Evolutionary conservation across 2,329 filamentous ascomycete species (phyloP).

Genomic region (Thermoascus crustaceus): DNA sequence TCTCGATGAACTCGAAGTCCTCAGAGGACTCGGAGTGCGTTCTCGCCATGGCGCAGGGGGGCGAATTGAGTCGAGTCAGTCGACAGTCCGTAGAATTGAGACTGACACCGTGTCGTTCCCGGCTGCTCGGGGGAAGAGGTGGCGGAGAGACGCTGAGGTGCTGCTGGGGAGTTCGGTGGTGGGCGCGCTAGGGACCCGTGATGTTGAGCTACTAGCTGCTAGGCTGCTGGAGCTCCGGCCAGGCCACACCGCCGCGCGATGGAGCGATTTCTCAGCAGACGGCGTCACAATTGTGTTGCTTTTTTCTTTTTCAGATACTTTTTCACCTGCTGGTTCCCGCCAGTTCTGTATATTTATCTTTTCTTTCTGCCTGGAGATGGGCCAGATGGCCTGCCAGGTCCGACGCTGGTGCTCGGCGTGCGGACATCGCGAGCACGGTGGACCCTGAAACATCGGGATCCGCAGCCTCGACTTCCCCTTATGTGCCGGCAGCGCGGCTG

Average conservation of each 20-base stretch:
- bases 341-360: no score
- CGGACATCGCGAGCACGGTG: neutral
- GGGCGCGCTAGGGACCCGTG: constrained; percentile 2
- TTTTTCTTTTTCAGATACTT: no score
- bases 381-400: no score
- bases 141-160: constrained; percentile 8
- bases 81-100: constrained; percentile 17
- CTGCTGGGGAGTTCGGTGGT: constrained; percentile 2
- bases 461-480: constrained; percentile 4
- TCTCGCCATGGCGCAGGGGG: constrained; percentile 29
- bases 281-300: no score
- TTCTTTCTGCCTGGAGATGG: no score
- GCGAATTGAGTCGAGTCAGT: constrained; percentile 19
- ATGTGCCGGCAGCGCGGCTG: no score
- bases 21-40: constrained; percentile 38
- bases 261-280: no score
- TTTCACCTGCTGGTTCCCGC: no score
- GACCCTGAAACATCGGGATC: constrained; percentile 20
- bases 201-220: neutral
- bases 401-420: no score
- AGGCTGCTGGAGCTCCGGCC: constrained; percentile 3
- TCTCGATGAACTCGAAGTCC: constrained; percentile 50
- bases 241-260: neutral
- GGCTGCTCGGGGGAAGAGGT: constrained; percentile 7
- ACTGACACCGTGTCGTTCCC: constrained; percentile 13